These are phyloP conservation scores for Cenchrus americanus DNA, from an alignment of 176 grass and related monocot genomes.

Conservation along the genomic window DNA sequence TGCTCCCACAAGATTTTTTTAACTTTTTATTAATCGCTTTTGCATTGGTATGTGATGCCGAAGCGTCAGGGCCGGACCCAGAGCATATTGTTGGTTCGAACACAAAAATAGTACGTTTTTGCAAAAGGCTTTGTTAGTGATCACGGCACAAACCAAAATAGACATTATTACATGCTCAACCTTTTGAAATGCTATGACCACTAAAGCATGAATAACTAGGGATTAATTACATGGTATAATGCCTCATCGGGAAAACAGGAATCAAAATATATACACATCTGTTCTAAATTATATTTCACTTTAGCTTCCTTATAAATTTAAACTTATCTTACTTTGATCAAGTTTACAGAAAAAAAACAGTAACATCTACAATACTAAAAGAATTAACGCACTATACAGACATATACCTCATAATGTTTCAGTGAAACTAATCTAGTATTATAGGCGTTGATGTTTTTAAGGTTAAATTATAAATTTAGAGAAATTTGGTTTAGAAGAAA, in stretches of 20 bases:
- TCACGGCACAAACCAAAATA: not conserved
- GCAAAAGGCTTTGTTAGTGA: constrained; percentile 4
- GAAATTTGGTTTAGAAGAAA: too few species aligned
- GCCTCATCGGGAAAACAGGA: not conserved
- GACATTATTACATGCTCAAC: not conserved
- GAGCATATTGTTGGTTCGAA: constrained; percentile 17
- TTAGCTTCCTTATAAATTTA: too few species aligned
- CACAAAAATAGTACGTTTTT: not conserved
- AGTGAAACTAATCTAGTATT: too few species aligned
- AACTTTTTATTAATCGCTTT: not conserved
- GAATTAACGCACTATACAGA: too few species aligned
- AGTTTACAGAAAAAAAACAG: too few species aligned
- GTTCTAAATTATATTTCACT: too few species aligned
- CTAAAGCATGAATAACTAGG: not conserved
- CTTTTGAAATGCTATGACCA: not conserved
- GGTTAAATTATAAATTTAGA: too few species aligned
- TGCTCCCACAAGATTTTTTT: constrained; percentile 30
- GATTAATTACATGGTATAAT: not conserved
- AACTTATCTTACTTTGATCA: too few species aligned
- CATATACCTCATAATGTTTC: too few species aligned
- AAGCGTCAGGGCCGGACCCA: constrained; percentile 32
- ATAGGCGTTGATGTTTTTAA: too few species aligned
- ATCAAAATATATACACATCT: not conserved
- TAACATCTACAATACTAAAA: too few species aligned
- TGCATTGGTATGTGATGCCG: constrained; percentile 7